Evolutionary conservation across 495 filamentous ascomycete genomes (phyloP).

Genomic region (Neurospora hispaniola): DNA sequence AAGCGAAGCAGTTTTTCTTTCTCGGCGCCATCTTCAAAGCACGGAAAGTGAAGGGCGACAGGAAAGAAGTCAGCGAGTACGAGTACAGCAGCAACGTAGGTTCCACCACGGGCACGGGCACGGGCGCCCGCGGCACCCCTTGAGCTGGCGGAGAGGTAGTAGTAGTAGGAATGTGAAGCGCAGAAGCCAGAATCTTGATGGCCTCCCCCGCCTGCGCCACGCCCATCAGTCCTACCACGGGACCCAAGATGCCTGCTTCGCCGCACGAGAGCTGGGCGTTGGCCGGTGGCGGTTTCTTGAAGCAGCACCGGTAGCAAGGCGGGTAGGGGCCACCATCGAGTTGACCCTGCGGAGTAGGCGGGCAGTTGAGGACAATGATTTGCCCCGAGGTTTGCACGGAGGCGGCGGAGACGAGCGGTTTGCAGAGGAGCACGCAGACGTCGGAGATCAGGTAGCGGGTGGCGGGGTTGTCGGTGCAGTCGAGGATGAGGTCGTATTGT

Average conservation of each 20-base stretch:
- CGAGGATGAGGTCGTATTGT: conserved; percentile 73
- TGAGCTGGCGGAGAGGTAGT: background rate
- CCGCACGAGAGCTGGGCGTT: conserved; percentile 71
- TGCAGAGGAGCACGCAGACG: conserved; percentile 64
- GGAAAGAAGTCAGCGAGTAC: conserved; percentile 28
- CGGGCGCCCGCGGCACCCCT: conserved; percentile 7
- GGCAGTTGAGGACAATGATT: conserved; percentile 71
- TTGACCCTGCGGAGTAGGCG: conserved; percentile 35
- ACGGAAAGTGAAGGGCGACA: conserved; percentile 55
- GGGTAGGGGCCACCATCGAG: conserved; percentile 29
- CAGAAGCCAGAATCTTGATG: conserved; percentile 61
- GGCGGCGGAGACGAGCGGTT: conserved; percentile 79
- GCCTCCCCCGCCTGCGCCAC: conserved; percentile 83
- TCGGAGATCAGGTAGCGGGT: conserved; percentile 92
- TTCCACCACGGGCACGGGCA: conserved; percentile 6
- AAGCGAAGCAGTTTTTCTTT: conserved; percentile 60
- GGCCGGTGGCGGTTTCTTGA: conserved; percentile 74
- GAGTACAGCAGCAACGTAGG: conserved; percentile 65
- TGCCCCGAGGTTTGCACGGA: conserved; percentile 82
- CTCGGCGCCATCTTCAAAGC: conserved; percentile 60
- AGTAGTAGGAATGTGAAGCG: conserved; percentile 9
- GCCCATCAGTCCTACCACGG: conserved; percentile 91
- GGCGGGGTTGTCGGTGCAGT: conserved; percentile 88
- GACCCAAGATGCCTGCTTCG: conserved; percentile 84
- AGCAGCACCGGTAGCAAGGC: conserved; percentile 91